Conservation (phyloP, 495 filamentous ascomycete species). For the Aspergillus incahuasiensis region DNA sequence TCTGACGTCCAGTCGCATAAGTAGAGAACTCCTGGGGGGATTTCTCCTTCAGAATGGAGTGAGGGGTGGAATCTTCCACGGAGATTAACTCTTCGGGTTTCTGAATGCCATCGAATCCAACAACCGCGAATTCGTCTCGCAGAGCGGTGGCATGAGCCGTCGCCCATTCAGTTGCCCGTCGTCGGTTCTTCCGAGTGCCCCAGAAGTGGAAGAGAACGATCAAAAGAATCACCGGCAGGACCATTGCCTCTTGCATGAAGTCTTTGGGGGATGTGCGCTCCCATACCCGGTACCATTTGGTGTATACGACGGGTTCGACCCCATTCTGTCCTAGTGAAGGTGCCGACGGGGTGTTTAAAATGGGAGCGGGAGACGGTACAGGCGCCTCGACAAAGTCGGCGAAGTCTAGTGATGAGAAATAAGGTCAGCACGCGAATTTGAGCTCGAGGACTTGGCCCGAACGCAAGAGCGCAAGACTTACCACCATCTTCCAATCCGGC, state of each 20-base stretch:
- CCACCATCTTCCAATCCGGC: constrained; percentile 59
- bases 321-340: constrained; percentile 45
- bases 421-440: constrained; percentile 8
- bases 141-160: constrained; percentile 65
- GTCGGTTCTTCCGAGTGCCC: constrained; percentile 74
- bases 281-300: constrained; percentile 95
- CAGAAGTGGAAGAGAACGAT: constrained; percentile 76
- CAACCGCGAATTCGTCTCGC: constrained; percentile 77
- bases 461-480: constrained; percentile 32
- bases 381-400: constrained; percentile 72
- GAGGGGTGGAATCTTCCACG: constrained; percentile 45
- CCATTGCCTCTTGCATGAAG: constrained; percentile 82
- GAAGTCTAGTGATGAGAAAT: constrained; percentile 53
- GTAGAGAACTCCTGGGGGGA: constrained; percentile 75
- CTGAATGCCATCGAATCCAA: constrained; percentile 63
- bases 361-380: constrained; percentile 54
- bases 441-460: not conserved
- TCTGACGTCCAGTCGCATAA: constrained; percentile 92
- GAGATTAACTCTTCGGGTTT: constrained; percentile 30
- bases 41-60: constrained; percentile 73
- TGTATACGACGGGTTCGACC: constrained; percentile 56
- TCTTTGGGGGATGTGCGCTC: constrained; percentile 77
- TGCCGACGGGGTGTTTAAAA: constrained; percentile 37
- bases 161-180: constrained; percentile 77
- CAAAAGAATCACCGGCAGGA: constrained; percentile 66